Evolutionary conservation across 2,329 filamentous ascomycete genomes (phyloP).

Genomic region (Colletotrichum zoysiae): DNA sequence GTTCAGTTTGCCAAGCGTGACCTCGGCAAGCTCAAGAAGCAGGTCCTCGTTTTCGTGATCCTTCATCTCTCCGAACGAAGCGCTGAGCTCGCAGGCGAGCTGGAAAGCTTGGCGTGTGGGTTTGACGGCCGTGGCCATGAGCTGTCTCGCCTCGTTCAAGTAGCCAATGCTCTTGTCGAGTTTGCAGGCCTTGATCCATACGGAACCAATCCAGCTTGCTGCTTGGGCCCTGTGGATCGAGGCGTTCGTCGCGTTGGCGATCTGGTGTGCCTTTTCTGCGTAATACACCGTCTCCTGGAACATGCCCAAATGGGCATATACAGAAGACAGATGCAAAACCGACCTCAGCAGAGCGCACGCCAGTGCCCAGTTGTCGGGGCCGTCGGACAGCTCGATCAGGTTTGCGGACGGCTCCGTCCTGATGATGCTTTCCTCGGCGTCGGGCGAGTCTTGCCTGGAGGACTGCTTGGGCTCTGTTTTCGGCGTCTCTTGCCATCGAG

Average conservation of each 20-base stretch:
- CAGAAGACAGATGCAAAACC: constrained; percentile 78
- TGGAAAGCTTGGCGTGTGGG: constrained; percentile 58
- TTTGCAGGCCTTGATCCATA: constrained; percentile 70
- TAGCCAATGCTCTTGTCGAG: constrained; percentile 68
- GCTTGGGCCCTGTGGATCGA: constrained; percentile 68
- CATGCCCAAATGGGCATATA: constrained; percentile 88
- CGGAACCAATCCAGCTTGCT: constrained; percentile 65
- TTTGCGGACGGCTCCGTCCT: constrained; percentile 36
- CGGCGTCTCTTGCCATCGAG: constrained; percentile 43
- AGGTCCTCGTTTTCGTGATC: constrained; percentile 58
- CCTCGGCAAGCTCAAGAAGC: constrained; percentile 64
- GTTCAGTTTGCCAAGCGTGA: constrained; percentile 48
- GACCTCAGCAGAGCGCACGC: constrained; percentile 79
- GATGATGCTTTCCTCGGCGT: constrained; percentile 25
- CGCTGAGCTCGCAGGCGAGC: constrained; percentile 68
- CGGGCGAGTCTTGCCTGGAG: constrained; percentile 17
- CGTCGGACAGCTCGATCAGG: constrained; percentile 57
- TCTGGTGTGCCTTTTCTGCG: constrained; percentile 83
- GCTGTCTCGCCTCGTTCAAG: constrained; percentile 65
- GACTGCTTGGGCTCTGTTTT: constrained; percentile 39
- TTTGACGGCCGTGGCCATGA: constrained; percentile 59
- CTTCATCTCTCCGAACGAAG: constrained; percentile 65
- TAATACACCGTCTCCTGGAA: constrained; percentile 92
- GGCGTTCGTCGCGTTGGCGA: constrained; percentile 77
- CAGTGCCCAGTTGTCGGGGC: constrained; percentile 82